Evolutionary conservation across 2,329 filamentous ascomycete species (phyloP), one percentile per base, ranked within the genome.

Genomic region (Dothistroma pini): DNA sequence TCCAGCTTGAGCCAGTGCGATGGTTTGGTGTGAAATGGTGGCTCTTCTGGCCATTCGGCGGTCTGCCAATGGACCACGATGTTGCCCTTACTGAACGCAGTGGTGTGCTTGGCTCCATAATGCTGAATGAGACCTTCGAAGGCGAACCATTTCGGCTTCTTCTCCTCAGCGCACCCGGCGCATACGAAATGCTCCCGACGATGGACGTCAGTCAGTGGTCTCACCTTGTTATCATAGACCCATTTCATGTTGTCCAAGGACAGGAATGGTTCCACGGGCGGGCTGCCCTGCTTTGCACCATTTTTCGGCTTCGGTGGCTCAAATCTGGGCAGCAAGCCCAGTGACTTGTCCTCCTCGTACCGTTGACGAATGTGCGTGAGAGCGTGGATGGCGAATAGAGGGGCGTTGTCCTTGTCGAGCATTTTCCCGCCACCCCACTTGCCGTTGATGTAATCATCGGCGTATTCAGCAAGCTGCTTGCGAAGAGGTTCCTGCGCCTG

Each of bases 161-260:
- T 80, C 53, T 87, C 84, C 72, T 89, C 92, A 32, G 80, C 83
- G 68, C 74, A 78, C 12, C 75, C 76, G 51, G 85, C 86, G 77
- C 90, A 95, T 60, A 89, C 81, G 73, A 95, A 95, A 10, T 93
- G 76, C 58, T 93, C 89, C 69, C 86, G 89, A 67, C 86, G 81
- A 67, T 83, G 81, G 51, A 79, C 76, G 63, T 91, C 87, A 2
- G 88, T 90, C 57, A 85, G 76, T 25, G 85, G 85, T 70, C 86
- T 90, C 71, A 95, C 81, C 72, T 91, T 92, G 66, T 84, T 84
- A 69, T 93, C 89, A 72, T 89, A 93, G 32, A 93, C 79, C 86
- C 88, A 93, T 74, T 89, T 93, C 89, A 95, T 92, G 70, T 93
- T 91, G 71, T 93, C 90, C 66, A 95, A 76, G 0, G 87, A 89